These are phyloP conservation scores for Acer campestre DNA, from an alignment of 345 rosid species.

Conservation along the genomic window DNA sequence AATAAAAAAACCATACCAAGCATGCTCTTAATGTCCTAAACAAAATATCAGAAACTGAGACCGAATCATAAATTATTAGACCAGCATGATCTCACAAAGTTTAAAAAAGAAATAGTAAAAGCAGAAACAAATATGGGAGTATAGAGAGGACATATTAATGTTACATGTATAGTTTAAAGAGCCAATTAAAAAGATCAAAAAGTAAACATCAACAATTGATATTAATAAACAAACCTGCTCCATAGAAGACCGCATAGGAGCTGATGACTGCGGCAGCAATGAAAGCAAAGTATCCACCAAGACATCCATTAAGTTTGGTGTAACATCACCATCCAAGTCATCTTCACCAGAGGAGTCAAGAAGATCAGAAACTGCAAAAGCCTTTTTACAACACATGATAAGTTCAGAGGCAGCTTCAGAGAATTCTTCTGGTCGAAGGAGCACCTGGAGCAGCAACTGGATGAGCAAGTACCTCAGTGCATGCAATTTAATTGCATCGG, in stretches of 20 bases:
- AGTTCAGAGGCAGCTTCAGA: slow-evolving; percentile 78
- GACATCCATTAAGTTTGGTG: slow-evolving; percentile 84
- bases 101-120: background rate
- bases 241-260: slow-evolving; percentile 81
- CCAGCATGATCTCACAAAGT: background rate
- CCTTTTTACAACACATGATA: slow-evolving; percentile 82
- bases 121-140: background rate
- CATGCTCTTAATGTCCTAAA: background rate
- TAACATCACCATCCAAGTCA: slow-evolving; percentile 54
- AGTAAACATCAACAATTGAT: background rate
- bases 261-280: slow-evolving; percentile 87
- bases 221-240: slow-evolving; percentile 64
- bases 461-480: slow-evolving; percentile 77
- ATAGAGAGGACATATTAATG: background rate
- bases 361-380: slow-evolving; percentile 57
- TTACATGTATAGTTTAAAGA: background rate
- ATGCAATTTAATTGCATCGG: slow-evolving; percentile 53
- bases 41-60: background rate
- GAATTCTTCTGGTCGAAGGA: slow-evolving; percentile 86
- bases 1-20: too few species aligned
- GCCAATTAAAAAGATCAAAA: background rate
- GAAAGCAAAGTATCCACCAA: slow-evolving; percentile 87
- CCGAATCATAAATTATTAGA: background rate
- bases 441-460: slow-evolving; percentile 85
- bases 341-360: slow-evolving; percentile 62